Conservation (phyloP, 2,329 filamentous ascomycete species). For the Sclerotinia sclerotiorum region DNA sequence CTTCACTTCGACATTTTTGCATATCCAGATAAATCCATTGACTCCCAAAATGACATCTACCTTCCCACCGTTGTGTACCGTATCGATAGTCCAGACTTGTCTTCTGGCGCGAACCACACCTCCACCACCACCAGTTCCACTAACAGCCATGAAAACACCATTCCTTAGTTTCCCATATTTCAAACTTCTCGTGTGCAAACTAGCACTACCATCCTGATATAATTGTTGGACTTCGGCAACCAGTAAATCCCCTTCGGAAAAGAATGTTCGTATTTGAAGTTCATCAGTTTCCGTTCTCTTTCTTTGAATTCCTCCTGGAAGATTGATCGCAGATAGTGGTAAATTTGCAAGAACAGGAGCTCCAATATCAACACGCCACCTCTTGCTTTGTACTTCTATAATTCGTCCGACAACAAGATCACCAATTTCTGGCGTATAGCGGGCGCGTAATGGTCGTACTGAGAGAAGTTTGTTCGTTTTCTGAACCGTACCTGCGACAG, state of each 20-base stretch:
- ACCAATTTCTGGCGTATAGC: slow-evolving; percentile 94
- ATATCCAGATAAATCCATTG: slow-evolving; percentile 96
- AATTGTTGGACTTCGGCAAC: slow-evolving; percentile 94
- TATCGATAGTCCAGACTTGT: slow-evolving; percentile 82
- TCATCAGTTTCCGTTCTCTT: slow-evolving; percentile 94
- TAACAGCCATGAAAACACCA: slow-evolving; percentile 81
- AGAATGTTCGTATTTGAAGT: slow-evolving; percentile 95
- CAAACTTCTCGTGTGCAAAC: slow-evolving; percentile 83
- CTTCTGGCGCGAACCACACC: slow-evolving; percentile 81
- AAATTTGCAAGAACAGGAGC: slow-evolving; percentile 82
- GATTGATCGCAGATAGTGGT: slow-evolving; percentile 85
- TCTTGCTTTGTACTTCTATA: slow-evolving; percentile 86
- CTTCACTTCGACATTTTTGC: slow-evolving; percentile 72
- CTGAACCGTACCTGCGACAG: slow-evolving; percentile 84
- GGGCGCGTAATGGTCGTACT: slow-evolving; percentile 82
- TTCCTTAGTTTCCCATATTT: slow-evolving; percentile 96
- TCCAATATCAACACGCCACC: slow-evolving; percentile 94
- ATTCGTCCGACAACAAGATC: slow-evolving; percentile 94
- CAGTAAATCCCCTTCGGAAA: slow-evolving; percentile 89
- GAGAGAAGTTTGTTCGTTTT: slow-evolving; percentile 97
- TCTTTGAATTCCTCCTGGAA: slow-evolving; percentile 88
- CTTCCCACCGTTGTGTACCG: slow-evolving; percentile 55
- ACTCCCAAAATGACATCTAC: slow-evolving; percentile 90
- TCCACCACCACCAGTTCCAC: slow-evolving; percentile 73
- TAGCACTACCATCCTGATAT: slow-evolving; percentile 80